Evolutionary conservation across 306 rosid species (phyloP), one percentile per base, ranked within the genome.

Genomic region (Vigna nakashimae): DNA sequence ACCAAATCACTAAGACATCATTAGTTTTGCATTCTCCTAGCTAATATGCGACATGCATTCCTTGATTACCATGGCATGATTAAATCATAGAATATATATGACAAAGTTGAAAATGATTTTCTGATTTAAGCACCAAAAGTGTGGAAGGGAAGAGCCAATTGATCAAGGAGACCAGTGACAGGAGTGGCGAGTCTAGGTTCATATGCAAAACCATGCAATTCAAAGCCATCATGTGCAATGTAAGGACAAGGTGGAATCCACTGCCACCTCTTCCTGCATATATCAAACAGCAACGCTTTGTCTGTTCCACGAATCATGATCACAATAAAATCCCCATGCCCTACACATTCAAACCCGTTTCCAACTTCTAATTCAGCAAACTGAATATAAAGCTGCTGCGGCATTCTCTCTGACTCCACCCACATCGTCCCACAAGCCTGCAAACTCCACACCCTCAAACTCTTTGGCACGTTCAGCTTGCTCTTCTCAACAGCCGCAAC

Each of bases 171-270:
- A 18, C 78, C 88, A 32, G 93, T 91, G 45, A 90, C 97, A 0
- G 99, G 98, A 0, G 97, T 91, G 1, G 97, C 94, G 20, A 96
- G 86, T 7, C 82, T 83, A 2, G 98, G 99, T 52, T 96, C 94
- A 79, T 92, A 96, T 14, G 97, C 94, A 82, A 91, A 91, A 43
- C 93, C 97, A 81, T 87, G 96, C 90, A 96, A 60, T 30, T 87
- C 90, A 24, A 76, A 71, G 2, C 45, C 85, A 20, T 73, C 73
- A 49, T 74, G 58, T 12, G 69, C 81, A 70, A 17, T 57, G 71
- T 87, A 96, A 6, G 99, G 99, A 69, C 99, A 96, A 0, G 96
- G 91, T 2, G 98, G 98, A 78, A 96, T 80, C 99, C 99, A 96
- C 30, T 88, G 94, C 99, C 99, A 96, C 13, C 84, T 74, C 87